Evolutionary conservation across 2,329 filamentous ascomycete genomes (phyloP).

Genomic region (Emmonsiellopsis sp.): DNA sequence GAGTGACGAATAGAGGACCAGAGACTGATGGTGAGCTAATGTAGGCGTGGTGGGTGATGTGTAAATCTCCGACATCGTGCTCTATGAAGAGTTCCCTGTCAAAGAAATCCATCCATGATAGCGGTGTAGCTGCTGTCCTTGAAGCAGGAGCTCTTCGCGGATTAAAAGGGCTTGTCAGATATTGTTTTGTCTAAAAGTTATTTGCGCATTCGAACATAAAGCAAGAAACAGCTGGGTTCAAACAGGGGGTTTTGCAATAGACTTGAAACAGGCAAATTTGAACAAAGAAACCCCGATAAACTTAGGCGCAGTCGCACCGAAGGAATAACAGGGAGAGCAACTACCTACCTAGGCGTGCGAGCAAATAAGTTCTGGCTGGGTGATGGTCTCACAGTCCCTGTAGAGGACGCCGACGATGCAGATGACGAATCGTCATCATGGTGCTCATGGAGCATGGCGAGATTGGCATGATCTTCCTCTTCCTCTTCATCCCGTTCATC

Average conservation of each 20-base stretch:
- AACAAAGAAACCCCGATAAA: background rate
- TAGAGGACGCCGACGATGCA: slow-evolving; percentile 80
- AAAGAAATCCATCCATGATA: slow-evolving; percentile 86
- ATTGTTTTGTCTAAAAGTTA: background rate
- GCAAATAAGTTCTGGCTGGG: slow-evolving; percentile 65
- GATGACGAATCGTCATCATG: slow-evolving; percentile 59
- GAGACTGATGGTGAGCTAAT: slow-evolving; percentile 65
- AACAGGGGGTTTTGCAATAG: background rate
- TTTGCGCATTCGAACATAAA: too few relatives aligned
- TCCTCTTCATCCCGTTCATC: slow-evolving; percentile 31
- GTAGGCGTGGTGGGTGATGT: slow-evolving; percentile 72
- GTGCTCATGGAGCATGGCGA: slow-evolving; percentile 15
- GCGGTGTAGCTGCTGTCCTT: slow-evolving; percentile 40
- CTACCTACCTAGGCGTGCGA: slow-evolving; percentile 55
- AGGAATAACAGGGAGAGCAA: slow-evolving; percentile 6
- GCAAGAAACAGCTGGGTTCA: background rate
- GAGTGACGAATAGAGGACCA: slow-evolving; percentile 81
- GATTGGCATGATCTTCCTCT: slow-evolving; percentile 21
- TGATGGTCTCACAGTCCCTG: slow-evolving; percentile 81
- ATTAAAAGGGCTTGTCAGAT: background rate
- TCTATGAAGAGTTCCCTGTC: slow-evolving; percentile 71
- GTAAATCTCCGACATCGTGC: slow-evolving; percentile 25
- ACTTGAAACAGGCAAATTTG: background rate
- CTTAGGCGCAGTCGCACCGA: too few relatives aligned
- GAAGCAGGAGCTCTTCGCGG: slow-evolving; percentile 2